Evolutionary conservation across 495 filamentous ascomycete genomes (phyloP).

Genomic region (Neurospora sp.): DNA sequence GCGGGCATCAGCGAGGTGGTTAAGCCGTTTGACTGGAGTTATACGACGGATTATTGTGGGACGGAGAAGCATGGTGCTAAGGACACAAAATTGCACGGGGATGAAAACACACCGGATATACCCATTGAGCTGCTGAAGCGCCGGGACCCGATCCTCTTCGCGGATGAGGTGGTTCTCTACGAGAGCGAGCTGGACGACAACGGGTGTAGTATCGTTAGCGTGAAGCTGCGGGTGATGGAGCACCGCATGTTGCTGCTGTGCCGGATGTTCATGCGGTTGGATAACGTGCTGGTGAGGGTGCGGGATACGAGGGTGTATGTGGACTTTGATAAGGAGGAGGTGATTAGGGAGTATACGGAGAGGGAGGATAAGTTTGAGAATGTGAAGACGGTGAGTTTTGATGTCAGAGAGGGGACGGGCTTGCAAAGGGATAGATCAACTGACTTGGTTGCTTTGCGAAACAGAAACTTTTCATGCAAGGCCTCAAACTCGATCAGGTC

Average conservation of each 20-base stretch:
- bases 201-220: conserved; percentile 75
- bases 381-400: conserved; percentile 55
- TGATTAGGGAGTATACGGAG: conserved; percentile 80
- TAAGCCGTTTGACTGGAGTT: conserved; percentile 96
- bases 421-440: neutral
- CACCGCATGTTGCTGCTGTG: conserved; percentile 70
- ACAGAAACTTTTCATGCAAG: conserved; percentile 57
- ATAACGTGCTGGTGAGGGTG: conserved; percentile 76
- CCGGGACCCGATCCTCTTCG: conserved; percentile 83
- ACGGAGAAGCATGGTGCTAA: conserved; percentile 27
- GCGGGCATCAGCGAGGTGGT: conserved; percentile 89
- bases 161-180: conserved; percentile 89
- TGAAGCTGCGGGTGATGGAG: conserved; percentile 89
- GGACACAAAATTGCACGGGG: neutral
- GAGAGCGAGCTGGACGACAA: conserved; percentile 98
- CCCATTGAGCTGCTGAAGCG: conserved; percentile 74
- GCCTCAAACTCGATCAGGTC: conserved; percentile 53
- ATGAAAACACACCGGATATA: conserved; percentile 37
- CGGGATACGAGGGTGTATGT: conserved; percentile 87
- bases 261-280: conserved; percentile 88
- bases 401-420: neutral
- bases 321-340: conserved; percentile 71
- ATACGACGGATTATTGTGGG: conserved; percentile 76
- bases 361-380: conserved; percentile 70
- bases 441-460: neutral